phyloP scores from a whole-genome alignment of 1,284 basidiomycete genomes.

The Trametes hirsuta region DNA sequence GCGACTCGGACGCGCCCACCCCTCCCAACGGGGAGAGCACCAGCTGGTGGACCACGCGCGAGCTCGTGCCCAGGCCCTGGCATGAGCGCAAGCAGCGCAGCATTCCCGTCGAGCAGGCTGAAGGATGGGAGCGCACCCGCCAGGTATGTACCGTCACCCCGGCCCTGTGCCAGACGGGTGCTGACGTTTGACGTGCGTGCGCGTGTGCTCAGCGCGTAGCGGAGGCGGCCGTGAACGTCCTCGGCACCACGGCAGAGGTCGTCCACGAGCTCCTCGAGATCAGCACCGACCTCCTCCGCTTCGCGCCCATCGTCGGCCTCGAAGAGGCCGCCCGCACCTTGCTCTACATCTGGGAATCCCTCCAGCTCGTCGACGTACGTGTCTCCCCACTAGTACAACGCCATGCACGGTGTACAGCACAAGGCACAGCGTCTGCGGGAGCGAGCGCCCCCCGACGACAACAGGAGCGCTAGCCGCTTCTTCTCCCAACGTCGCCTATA shows the following conservation, averaged over 20 bases:
- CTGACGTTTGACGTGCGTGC: not conserved
- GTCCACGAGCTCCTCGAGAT: constrained; percentile 51
- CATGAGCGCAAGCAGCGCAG: constrained; percentile 35
- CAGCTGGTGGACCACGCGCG: constrained; percentile 38
- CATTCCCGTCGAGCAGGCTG: constrained; percentile 52
- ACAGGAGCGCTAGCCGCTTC: no score
- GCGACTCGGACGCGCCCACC: constrained; percentile 17
- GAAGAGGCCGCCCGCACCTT: constrained; percentile 53
- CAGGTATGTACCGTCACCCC: constrained; percentile 40
- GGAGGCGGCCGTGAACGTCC: constrained; percentile 46
- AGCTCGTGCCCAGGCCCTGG: constrained; percentile 37
- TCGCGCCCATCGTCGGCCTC: constrained; percentile 61
- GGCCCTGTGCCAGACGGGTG: not conserved
- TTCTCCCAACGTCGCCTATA: no score
- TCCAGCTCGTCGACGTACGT: constrained; percentile 64
- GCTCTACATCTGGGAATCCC: constrained; percentile 62
- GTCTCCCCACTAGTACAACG: not conserved
- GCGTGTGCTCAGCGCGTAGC: constrained; percentile 27
- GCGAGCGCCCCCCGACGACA: no score
- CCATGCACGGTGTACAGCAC: no score
- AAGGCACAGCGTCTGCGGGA: no score
- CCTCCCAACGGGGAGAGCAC: constrained; percentile 26
- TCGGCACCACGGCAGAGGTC: constrained; percentile 47
- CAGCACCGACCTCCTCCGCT: constrained; percentile 52
- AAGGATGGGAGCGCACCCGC: constrained; percentile 50